These are phyloP conservation scores for Austroboletus eburneus DNA, from an alignment of 768 basidiomycete genomes.

Conservation along the genomic window DNA sequence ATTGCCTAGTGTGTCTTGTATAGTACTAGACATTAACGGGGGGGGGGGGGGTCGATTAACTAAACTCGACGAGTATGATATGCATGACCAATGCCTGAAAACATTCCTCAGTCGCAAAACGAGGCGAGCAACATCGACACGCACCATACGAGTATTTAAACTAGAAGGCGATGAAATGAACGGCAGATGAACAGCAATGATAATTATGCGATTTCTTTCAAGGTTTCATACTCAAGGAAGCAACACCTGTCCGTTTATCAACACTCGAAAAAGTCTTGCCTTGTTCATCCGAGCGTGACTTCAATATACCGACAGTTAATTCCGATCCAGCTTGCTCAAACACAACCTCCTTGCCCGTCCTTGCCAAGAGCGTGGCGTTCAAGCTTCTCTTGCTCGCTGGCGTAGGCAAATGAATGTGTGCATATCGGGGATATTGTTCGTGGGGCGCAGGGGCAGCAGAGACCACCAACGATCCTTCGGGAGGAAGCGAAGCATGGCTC, in stretches of 20 bases:
- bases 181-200: slow-evolving; percentile 14
- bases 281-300: slow-evolving; percentile 28
- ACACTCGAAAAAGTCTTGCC: slow-evolving; percentile 2
- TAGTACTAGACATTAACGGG: slow-evolving; percentile 1
- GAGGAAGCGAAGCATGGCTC: slow-evolving; percentile 26
- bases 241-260: slow-evolving; percentile 5
- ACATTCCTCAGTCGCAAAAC: background rate
- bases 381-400: slow-evolving; percentile 13
- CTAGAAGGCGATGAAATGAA: background rate
- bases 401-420: slow-evolving; percentile 21
- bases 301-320: slow-evolving; percentile 29
- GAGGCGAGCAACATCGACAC: background rate
- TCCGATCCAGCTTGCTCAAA: slow-evolving; percentile 27
- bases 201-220: no score
- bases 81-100: background rate
- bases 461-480: slow-evolving; percentile 24
- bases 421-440: slow-evolving; percentile 28
- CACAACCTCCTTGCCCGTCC: slow-evolving; percentile 17
- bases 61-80: slow-evolving; percentile 3
- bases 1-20: no score
- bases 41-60: slow-evolving; percentile 15
- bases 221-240: no score
- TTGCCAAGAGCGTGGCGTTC: slow-evolving; percentile 9
- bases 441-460: slow-evolving; percentile 13
- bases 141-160: slow-evolving; percentile 6